These are phyloP conservation scores for Tagetes patula DNA, from an alignment of 129 eudicot genomes.

Conservation along the genomic window DNA sequence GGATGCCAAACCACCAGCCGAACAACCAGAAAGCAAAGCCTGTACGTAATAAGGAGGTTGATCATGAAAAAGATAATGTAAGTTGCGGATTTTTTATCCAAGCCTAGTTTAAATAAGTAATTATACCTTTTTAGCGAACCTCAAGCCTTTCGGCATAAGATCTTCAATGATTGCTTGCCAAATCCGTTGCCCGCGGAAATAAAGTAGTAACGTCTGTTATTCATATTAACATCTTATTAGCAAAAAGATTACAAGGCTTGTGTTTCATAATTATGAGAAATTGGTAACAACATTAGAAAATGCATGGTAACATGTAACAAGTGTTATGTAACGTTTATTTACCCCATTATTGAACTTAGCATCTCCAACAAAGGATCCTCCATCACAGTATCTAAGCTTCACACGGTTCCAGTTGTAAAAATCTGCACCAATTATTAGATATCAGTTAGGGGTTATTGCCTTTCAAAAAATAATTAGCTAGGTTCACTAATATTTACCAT, in stretches of 20 bases:
- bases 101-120: neutral
- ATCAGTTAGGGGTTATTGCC: no score
- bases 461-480: no score
- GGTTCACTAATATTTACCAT: no score
- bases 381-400: conserved; percentile 95
- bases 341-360: conserved; percentile 76
- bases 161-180: conserved; percentile 82
- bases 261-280: neutral
- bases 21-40: conserved; percentile 98
- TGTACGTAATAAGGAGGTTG: conserved; percentile 8
- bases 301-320: neutral
- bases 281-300: neutral
- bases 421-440: conserved; percentile 41
- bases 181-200: conserved; percentile 94
- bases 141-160: conserved; percentile 87
- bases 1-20: conserved; percentile 93
- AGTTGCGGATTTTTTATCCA: neutral
- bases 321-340: conserved; percentile 32
- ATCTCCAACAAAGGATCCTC: conserved; percentile 93
- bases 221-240: conserved; percentile 32
- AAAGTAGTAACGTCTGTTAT: conserved; percentile 72
- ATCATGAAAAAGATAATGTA: no score
- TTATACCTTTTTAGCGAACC: conserved; percentile 69
- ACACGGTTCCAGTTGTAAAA: conserved; percentile 99
- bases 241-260: conserved; percentile 8